Conservation (phyloP, 208 protist genomes). For the Crithidia acanthocephali region DNA sequence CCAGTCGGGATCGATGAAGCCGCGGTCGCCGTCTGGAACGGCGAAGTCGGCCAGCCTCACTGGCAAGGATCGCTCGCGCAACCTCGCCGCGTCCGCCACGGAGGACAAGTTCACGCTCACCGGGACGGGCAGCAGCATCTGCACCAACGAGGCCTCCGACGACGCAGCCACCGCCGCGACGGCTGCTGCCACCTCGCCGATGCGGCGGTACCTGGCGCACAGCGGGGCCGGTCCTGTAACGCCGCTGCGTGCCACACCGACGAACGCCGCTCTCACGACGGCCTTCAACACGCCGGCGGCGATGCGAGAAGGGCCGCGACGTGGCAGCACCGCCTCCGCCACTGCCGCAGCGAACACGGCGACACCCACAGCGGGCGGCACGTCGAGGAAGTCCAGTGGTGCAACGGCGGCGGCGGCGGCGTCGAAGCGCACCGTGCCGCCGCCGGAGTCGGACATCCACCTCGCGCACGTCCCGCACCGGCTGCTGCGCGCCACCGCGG, state of each 20-base stretch:
- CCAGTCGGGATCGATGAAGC: neutral
- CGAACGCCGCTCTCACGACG: constrained; percentile 5
- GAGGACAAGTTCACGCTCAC: neutral
- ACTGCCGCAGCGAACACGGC: constrained; percentile 1
- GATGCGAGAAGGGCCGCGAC: constrained; percentile 16
- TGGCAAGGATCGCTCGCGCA: neutral
- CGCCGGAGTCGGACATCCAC: constrained; percentile 19
- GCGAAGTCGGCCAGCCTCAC: neutral
- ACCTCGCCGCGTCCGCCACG: neutral
- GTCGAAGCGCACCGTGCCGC: neutral
- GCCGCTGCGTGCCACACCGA: constrained; percentile 22
- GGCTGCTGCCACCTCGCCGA: neutral
- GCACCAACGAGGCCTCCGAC: neutral
- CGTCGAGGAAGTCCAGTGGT: neutral
- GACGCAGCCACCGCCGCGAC: neutral
- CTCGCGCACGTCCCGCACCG: constrained; percentile 30
- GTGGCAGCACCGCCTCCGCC: neutral
- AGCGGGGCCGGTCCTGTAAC: constrained; percentile 5
- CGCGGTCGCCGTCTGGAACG: neutral
- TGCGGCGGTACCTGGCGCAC: constrained; percentile 20
- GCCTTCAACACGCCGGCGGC: constrained; percentile 17
- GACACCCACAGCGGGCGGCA: neutral
- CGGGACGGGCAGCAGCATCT: neutral
- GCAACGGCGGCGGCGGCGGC: neutral
- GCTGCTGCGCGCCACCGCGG: constrained; percentile 22